A percentile compares a stretch with the other conserved stretches of the same genome.
Evolutionary conservation across 1,284 basidiomycete species (phyloP).

Genomic region (Anthracocystis walkeri): DNA sequence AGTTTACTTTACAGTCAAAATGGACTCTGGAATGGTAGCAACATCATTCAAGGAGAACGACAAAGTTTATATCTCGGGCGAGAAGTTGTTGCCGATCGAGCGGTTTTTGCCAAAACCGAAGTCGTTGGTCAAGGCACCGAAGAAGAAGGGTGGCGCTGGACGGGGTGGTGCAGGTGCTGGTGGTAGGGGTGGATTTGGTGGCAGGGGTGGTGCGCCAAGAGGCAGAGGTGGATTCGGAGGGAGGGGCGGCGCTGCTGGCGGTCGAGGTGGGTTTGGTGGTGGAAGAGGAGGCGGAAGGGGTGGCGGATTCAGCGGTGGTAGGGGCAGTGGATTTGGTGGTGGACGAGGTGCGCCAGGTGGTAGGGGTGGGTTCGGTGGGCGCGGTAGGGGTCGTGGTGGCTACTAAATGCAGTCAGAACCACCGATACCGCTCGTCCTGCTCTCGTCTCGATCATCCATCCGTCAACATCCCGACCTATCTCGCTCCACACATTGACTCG

Average conservation of each 20-base stretch:
- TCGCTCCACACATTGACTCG: not conserved
- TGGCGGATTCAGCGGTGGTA: constrained; percentile 56
- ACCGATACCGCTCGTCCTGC: no score
- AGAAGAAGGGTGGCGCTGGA: constrained; percentile 55
- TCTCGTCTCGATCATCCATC: not conserved
- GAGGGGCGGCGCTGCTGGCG: constrained; percentile 56
- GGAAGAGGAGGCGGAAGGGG: constrained; percentile 62
- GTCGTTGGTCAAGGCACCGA: constrained; percentile 61
- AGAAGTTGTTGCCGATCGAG: constrained; percentile 96
- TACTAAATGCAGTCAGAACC: constrained; percentile 27
- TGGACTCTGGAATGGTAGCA: constrained; percentile 95
- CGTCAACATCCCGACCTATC: not conserved
- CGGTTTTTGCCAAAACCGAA: constrained; percentile 98
- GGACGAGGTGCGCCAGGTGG: constrained; percentile 49
- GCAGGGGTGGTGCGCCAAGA: constrained; percentile 49
- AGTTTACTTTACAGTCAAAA: constrained; percentile 98
- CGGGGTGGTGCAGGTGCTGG: constrained; percentile 41
- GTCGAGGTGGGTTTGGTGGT: constrained; percentile 57
- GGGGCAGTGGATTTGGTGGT: constrained; percentile 61
- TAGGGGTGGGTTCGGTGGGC: constrained; percentile 37
- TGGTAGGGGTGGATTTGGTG: constrained; percentile 44
- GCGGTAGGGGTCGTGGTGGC: constrained; percentile 59
- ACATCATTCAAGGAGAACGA: constrained; percentile 96
- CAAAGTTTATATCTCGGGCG: constrained; percentile 95
- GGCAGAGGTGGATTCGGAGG: constrained; percentile 37